phyloP scores from a whole-genome alignment of 805 yeast species.

The Pichia pseudocactophila region DNA sequence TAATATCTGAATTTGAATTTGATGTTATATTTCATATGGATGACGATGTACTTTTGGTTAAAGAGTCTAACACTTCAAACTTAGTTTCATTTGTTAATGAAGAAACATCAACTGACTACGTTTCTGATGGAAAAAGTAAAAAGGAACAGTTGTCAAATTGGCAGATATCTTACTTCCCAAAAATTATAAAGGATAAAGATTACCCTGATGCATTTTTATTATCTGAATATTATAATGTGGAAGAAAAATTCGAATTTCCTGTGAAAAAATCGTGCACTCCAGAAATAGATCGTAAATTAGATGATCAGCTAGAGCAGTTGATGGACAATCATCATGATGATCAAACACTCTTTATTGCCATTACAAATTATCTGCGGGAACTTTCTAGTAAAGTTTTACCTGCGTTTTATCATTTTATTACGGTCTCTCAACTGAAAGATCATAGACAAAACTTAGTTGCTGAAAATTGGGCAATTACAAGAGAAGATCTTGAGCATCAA shows the following conservation, averaged over 20 bases:
- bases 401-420: slow-evolving; percentile 18
- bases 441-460: slow-evolving; percentile 17
- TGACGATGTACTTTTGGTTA: not conserved
- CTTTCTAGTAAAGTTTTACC: slow-evolving; percentile 17
- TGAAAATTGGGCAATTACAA: slow-evolving; percentile 5
- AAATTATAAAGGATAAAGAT: not conserved
- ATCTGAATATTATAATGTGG: slow-evolving; percentile 8
- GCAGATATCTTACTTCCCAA: too few species aligned
- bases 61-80: slow-evolving; percentile 28
- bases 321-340: slow-evolving; percentile 24
- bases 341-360: slow-evolving; percentile 18
- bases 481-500: slow-evolving; percentile 6
- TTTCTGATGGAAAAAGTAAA: too few species aligned
- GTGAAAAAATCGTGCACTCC: slow-evolving; percentile 8
- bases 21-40: slow-evolving; percentile 58
- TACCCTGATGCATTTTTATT: slow-evolving; percentile 12
- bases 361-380: slow-evolving; percentile 19
- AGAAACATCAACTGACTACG: too few species aligned
- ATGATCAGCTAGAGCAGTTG: slow-evolving; percentile 12
- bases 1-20: slow-evolving; percentile 47
- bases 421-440: slow-evolving; percentile 14
- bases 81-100: too few species aligned
- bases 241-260: slow-evolving; percentile 1
- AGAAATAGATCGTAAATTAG: slow-evolving; percentile 17
- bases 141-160: too few species aligned